These are phyloP conservation scores for Serpula lacrymans DNA, from an alignment of 768 basidiomycete species.

Conservation along the genomic window DNA sequence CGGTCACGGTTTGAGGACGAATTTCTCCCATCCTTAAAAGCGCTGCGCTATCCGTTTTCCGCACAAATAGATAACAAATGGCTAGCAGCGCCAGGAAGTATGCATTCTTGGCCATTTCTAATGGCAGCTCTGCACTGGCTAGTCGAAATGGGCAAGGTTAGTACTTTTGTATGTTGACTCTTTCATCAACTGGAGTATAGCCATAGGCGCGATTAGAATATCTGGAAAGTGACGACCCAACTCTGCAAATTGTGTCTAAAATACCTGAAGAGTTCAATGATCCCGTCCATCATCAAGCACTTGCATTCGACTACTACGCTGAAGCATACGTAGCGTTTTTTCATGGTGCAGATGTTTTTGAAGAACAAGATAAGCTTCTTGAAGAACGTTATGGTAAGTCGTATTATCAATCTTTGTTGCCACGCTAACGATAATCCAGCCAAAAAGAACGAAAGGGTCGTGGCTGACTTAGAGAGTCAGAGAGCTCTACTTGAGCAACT, in stretches of 20 bases:
- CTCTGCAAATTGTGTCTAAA: conserved; percentile 55
- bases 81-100: conserved; percentile 82
- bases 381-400: conserved; percentile 75
- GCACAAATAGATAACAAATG: conserved; percentile 81
- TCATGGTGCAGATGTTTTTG: conserved; percentile 62
- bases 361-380: conserved; percentile 64
- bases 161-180: conserved; percentile 13
- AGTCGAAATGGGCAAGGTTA: conserved; percentile 78
- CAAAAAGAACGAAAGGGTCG: conserved; percentile 67
- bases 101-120: conserved; percentile 89
- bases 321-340: conserved; percentile 69
- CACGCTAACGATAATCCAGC: conserved; percentile 36
- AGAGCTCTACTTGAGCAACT: conserved; percentile 43
- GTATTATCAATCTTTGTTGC: neutral
- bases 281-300: conserved; percentile 66
- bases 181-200: neutral
- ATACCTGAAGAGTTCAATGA: conserved; percentile 78
- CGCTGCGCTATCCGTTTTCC: conserved; percentile 78
- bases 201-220: conserved; percentile 39
- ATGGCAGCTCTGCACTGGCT: conserved; percentile 93
- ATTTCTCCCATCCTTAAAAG: conserved; percentile 69
- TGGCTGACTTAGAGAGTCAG: conserved; percentile 60
- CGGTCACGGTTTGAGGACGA: conserved; percentile 75
- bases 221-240: conserved; percentile 61
- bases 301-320: conserved; percentile 73